phyloP scores from a whole-genome alignment of 257 asterid species.

The Coffea canephora region DNA sequence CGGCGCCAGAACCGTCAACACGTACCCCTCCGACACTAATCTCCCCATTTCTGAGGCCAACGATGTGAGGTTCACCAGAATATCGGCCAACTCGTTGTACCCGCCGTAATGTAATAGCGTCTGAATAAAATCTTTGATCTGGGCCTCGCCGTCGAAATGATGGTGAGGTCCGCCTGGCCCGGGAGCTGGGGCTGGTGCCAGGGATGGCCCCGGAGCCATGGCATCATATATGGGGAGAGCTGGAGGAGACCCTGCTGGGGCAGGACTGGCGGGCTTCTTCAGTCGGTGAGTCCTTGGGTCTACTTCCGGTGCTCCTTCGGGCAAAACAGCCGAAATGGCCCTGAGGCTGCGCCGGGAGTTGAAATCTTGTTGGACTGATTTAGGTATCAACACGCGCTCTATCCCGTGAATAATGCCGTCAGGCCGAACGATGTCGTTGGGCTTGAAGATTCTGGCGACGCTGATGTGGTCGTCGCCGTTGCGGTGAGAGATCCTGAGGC shows the following conservation, averaged over 20 bases:
- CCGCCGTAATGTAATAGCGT: constrained; percentile 92
- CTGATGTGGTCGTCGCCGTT: constrained; percentile 47
- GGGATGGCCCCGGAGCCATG: constrained; percentile 87
- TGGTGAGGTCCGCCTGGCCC: constrained; percentile 93
- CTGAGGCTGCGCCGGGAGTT: constrained; percentile 65
- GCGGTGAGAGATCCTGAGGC: constrained; percentile 26
- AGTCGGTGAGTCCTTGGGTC: constrained; percentile 79
- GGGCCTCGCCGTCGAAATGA: constrained; percentile 91
- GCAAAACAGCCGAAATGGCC: constrained; percentile 74
- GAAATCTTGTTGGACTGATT: constrained; percentile 81
- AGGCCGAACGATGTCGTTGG: constrained; percentile 68
- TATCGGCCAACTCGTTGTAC: constrained; percentile 88
- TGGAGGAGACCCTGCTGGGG: constrained; percentile 71
- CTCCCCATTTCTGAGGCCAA: constrained; percentile 91
- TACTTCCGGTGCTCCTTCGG: constrained; percentile 81
- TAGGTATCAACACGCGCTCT: constrained; percentile 67
- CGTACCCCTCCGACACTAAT: constrained; percentile 84
- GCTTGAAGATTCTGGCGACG: constrained; percentile 38
- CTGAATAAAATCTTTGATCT: constrained; percentile 89
- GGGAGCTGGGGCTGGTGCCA: constrained; percentile 95
- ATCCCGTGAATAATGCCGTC: constrained; percentile 98
- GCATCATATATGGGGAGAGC: constrained; percentile 64
- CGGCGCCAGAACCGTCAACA: constrained; percentile 78
- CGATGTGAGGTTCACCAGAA: constrained; percentile 77
- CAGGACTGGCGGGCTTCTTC: constrained; percentile 48